Conservation (phyloP, 192 early-diverging fungal genomes). For the Backusella australiensis region DNA sequence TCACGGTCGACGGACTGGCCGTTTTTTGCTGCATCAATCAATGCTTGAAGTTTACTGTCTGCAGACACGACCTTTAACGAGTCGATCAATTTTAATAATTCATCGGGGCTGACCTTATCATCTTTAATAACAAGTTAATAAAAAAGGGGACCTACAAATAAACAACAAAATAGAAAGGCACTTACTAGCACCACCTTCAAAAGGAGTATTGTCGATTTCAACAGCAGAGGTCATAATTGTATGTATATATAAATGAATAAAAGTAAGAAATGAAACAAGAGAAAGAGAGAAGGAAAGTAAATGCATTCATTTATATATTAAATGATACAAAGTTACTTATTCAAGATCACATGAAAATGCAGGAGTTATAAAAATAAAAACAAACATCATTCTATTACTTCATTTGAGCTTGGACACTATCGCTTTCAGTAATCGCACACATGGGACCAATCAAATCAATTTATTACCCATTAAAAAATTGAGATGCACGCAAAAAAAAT, state of each 20-base stretch:
- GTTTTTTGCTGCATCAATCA: not conserved
- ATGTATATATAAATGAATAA: not conserved
- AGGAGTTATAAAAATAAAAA: conserved; percentile 7
- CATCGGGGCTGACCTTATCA: not conserved
- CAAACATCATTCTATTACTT: not conserved
- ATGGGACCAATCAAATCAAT: not conserved
- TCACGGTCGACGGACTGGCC: conserved; percentile 3
- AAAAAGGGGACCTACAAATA: not conserved
- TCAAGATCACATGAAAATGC: conserved; percentile 2
- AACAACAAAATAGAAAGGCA: not conserved
- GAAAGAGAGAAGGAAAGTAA: not conserved
- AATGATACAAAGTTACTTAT: not conserved
- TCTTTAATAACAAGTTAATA: not conserved
- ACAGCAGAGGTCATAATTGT: not conserved
- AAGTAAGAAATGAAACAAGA: not conserved
- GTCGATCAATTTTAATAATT: conserved; percentile 2
- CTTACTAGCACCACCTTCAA: not conserved
- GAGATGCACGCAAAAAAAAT: not conserved
- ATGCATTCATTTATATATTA: not conserved
- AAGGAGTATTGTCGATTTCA: conserved; percentile 8
- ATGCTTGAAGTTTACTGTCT: not conserved
- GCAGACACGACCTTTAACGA: not conserved
- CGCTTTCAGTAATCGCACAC: not conserved
- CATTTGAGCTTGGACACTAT: not conserved
- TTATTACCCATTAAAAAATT: not conserved